Evolutionary conservation across 352 stramenopile genomes (phyloP).

Genomic region (Peronospora destructor): DNA sequence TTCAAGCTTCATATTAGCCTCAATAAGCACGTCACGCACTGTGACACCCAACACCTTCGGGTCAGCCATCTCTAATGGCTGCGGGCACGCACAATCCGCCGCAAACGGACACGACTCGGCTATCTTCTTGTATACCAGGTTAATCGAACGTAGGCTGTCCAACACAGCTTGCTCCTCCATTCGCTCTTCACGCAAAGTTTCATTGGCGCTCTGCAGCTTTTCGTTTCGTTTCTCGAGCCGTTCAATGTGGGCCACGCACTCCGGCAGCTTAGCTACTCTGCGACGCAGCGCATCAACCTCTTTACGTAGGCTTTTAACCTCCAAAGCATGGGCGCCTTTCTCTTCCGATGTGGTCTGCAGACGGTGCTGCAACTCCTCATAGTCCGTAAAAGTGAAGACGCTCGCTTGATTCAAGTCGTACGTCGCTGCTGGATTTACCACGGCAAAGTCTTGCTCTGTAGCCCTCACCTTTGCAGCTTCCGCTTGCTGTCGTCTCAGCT

Average conservation of each 20-base stretch:
- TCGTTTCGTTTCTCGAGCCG: constrained; percentile 49
- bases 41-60: constrained; percentile 28
- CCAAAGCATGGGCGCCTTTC: constrained; percentile 34
- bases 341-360: constrained; percentile 36
- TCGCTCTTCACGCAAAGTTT: constrained; percentile 52
- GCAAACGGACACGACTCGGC: constrained; percentile 48
- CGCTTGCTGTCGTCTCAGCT: constrained; percentile 14
- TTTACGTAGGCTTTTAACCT: constrained; percentile 54
- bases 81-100: constrained; percentile 19
- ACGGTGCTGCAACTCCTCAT: constrained; percentile 46
- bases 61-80: constrained; percentile 17
- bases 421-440: constrained; percentile 39
- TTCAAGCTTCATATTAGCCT: constrained; percentile 51
- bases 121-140: constrained; percentile 69
- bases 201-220: constrained; percentile 49
- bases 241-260: constrained; percentile 40
- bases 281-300: constrained; percentile 42
- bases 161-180: constrained; percentile 56
- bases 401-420: constrained; percentile 57
- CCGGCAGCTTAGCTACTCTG: constrained; percentile 33
- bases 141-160: constrained; percentile 61
- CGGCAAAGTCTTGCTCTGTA: constrained; percentile 15
- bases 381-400: constrained; percentile 46
- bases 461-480: constrained; percentile 13
- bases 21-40: constrained; percentile 45